Evolutionary conservation across 106 monocot species (phyloP), one percentile per base, ranked within the genome.

Genomic region (Acanthochlamys bracteata): DNA sequence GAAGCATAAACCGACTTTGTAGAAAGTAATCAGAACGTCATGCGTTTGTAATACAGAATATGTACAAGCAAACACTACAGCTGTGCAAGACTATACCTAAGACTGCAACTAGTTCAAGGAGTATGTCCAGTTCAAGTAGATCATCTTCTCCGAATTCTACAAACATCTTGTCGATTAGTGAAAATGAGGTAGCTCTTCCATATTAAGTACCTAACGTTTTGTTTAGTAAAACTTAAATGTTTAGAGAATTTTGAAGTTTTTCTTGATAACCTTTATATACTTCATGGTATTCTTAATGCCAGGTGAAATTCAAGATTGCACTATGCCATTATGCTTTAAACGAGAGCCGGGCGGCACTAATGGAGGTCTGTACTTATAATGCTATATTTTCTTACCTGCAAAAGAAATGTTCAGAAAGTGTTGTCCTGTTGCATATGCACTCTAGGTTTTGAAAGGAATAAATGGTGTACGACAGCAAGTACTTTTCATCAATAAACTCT

Each of bases 261-360:
- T n/a, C n/a, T n/a, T n/a, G n/a, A n/a, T 8, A 13, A 13, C 7
- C 7, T 43, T 8, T 43, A 7, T 43, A 43, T 43, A 43, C 7
- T 45, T 24, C 11, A 13, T 56, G 20, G 47, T 57, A 12, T 16
- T 73, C 9, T 59, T 40, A 57, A 59, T 68, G 58, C 39, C 68
- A 98, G 98, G 88, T 98, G 72, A 98, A 98, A 53, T 98, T 88
- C 66, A 98, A 98, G 73, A 83, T 89, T 73, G 74, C 88, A 41
- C 85, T 92, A 62, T 98, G 98, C 73, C 73, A 92, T 75, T 86
- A 73, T 71, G 78, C 85, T 33, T 64, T 98, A 60, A 79, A 64
- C 77, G 98, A 98, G 75, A 89, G 83, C 63, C 78, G 92, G 56
- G 80, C 85, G 79, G 98, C 98, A 15, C 85, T 98, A 68, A 23